Evolutionary conservation across 345 rosid genomes (phyloP), one percentile per base, ranked within the genome.

Genomic region (Gynandropsis gynandra): DNA sequence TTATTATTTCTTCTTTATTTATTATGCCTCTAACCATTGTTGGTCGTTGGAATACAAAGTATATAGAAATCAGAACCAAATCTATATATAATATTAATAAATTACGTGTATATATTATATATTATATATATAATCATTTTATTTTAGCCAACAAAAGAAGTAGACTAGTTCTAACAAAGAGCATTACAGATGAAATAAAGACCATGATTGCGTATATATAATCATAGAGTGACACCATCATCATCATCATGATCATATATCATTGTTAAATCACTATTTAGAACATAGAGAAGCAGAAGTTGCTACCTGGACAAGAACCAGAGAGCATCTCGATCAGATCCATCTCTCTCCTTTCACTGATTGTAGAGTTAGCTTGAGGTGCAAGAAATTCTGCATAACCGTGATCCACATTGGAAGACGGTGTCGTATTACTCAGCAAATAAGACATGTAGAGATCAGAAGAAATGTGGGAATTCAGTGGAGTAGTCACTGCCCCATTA

Each of bases 251-350:
- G 42, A 13, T 42, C 62, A 50, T 17, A 64, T 44, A 43, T 18
- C 46, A 44, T 50, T 47, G 15, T 58, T 9, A 19, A 20, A 42
- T 32, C 19, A 35, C 64, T n/a, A n/a, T n/a, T n/a, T 52, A 65
- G 70, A 58, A 51, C 36, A 18, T 12, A 52, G 50, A 66, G 39
- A 41, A 63, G 62, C 54, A 36, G 17, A 47, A 52, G 52, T 57
- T 52, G 47, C 69, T 73, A 36, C 61, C 58, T 41, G 63, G 68
- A 45, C 47, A 45, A 62, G 77, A 71, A 63, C 79, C 79, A 50
- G 79, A 76, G 46, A 90, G 58, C 98, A 90, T 87, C 82, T 90
- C 98, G n/a, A 90, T 77, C 82, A 87, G 69, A 70, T 90, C 98
- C 89, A 87, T 87, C 63, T 90, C 96, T 56, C 69, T 74, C 47